phyloP scores from a whole-genome alignment of 2,329 filamentous ascomycete genomes.

The Ceratocystis variospora region DNA sequence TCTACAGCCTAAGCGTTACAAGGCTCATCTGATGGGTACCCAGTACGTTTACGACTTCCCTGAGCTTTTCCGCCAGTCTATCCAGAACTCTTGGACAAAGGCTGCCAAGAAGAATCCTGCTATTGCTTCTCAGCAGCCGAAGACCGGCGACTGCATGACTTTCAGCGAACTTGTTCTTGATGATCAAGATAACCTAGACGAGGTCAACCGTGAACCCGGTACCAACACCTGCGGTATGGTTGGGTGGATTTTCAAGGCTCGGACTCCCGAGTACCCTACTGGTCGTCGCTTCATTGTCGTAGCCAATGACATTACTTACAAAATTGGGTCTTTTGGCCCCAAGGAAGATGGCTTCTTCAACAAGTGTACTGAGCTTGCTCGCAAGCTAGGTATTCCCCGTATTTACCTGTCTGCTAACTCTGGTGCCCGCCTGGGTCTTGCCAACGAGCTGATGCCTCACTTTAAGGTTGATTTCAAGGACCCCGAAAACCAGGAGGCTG shows the following conservation, averaged over 20 bases:
- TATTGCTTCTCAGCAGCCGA: slow-evolving; percentile 67
- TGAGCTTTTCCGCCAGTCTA: slow-evolving; percentile 94
- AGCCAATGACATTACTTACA: slow-evolving; percentile 98
- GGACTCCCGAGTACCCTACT: slow-evolving; percentile 85
- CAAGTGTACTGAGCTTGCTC: slow-evolving; percentile 94
- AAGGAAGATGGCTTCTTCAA: slow-evolving; percentile 97
- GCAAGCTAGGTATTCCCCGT: slow-evolving; percentile 85
- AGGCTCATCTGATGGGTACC: slow-evolving; percentile 97
- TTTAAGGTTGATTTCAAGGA: slow-evolving; percentile 98
- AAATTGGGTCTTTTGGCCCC: slow-evolving; percentile 94
- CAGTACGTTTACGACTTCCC: slow-evolving; percentile 99
- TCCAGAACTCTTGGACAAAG: slow-evolving; percentile 85
- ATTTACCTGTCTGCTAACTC: slow-evolving; percentile 99
- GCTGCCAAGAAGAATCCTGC: slow-evolving; percentile 59
- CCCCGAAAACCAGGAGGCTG: slow-evolving; percentile 59
- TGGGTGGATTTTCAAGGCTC: slow-evolving; percentile 89
- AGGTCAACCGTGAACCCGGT: slow-evolving; percentile 88
- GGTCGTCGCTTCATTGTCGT: slow-evolving; percentile 90
- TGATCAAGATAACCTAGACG: slow-evolving; percentile 78
- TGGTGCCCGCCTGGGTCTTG: slow-evolving; percentile 90
- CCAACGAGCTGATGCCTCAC: slow-evolving; percentile 90
- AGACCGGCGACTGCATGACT: slow-evolving; percentile 79
- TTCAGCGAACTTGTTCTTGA: slow-evolving; percentile 91
- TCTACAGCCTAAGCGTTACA: slow-evolving; percentile 97
- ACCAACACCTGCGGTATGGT: slow-evolving; percentile 98